Conservation (phyloP, 345 rosid genomes). For the Jatropha curcas region DNA sequence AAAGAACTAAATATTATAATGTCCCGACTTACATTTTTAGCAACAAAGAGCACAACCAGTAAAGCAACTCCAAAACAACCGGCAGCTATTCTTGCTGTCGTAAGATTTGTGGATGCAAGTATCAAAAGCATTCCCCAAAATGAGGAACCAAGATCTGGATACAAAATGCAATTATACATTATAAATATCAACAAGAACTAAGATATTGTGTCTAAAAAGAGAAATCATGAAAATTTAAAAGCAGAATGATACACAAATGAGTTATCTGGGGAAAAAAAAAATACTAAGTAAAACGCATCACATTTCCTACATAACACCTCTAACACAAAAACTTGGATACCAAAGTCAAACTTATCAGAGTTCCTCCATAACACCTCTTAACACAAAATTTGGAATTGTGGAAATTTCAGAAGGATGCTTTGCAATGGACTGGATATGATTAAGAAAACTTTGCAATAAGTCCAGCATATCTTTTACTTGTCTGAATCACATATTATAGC, state of each 20-base stretch:
- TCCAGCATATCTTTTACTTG: constrained; percentile 7
- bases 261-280: too few species aligned
- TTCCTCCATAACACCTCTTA: background rate
- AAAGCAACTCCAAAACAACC: constrained; percentile 79
- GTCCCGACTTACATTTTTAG: constrained; percentile 70
- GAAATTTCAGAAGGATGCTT: background rate
- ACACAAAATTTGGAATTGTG: background rate
- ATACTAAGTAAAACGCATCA: too few species aligned
- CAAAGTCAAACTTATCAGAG: background rate
- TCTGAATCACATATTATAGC: background rate
- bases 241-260: too few species aligned
- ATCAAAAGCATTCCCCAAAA: constrained; percentile 99
- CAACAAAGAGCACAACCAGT: constrained; percentile 77
- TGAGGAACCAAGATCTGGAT: constrained; percentile 93
- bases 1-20: background rate
- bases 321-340: too few species aligned
- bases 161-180: constrained; percentile 6
- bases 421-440: background rate
- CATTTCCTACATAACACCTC: too few species aligned
- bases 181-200: constrained; percentile 6
- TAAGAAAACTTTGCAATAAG: background rate
- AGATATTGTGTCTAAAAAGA: constrained; percentile 2
- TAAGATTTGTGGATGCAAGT: constrained; percentile 87
- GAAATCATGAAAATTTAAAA: background rate
- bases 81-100: constrained; percentile 90